Base-by-base conservation (phyloP, 2,329 filamentous ascomycete species). In the Sarocladiaceae sp. region DNA sequence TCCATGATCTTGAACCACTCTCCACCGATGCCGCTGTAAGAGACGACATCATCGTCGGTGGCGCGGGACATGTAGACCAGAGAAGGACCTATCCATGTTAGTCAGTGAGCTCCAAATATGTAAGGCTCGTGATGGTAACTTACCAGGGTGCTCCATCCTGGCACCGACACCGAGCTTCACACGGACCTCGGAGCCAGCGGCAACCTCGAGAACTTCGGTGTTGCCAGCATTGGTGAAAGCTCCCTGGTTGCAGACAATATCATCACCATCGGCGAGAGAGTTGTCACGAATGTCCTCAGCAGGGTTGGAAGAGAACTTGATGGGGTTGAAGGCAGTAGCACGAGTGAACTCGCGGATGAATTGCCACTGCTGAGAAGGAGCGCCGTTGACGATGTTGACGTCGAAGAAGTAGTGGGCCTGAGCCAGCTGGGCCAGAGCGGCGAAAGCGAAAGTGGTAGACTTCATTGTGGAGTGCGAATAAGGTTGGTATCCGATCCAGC, bases 331-430 rank as follows among this genome's bases (percentile, higher is more conserved):
- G 46, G 54, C 56, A 46, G 57, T 60, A 22, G 55, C 48, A 17
- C 60, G 56, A n/a, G 59, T 61, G 53, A 58, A 60, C 47, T 58
- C 53, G 40, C 62, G 61, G 36, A 64, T 57, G 57, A 60, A 64
- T 40, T 58, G 47, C 40, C 50, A 55, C 15, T 57, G 49, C 4
- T 53, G 29, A 6, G 52, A 48, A n/a, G 53, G 39, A 15, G 51
- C 51, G 18, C 61, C 61, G 52, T 63, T 59, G 53, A 56, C 49
- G 50, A 63, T 53, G 35, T 55, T 53, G 47, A 55, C 52, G 28
- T 64, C 62, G 52, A 65, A 64, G 57, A 64, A 60, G 56, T 64
- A 65, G 51, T 65, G 63, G 20, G 60, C 63, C 4, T 57, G 60
- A 1, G 54, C 60, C 49, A 62, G 40, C 48, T 59, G 57, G 50